A percentile compares a stretch with the other conserved stretches of the same genome.
Evolutionary conservation across 306 rosid species (phyloP).

Genomic region (Luffa aegyptiaca): DNA sequence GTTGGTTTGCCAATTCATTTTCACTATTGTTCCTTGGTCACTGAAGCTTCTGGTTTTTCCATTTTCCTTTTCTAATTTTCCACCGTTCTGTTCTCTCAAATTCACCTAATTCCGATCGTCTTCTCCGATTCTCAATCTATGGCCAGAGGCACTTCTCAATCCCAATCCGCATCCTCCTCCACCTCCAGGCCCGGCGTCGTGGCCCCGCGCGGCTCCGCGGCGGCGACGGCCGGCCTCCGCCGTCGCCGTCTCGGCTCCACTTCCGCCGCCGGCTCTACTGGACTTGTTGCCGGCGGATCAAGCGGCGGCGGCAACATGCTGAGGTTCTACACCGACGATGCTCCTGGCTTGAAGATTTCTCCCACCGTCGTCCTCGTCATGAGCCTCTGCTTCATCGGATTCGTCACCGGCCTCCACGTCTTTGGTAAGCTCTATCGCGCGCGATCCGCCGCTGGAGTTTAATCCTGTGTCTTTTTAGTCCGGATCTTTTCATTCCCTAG

Average conservation of each 20-base stretch:
- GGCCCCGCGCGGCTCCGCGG: slow-evolving; percentile 94
- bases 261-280: slow-evolving; percentile 11
- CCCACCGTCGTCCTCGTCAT: slow-evolving; percentile 78
- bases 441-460: slow-evolving; percentile 42
- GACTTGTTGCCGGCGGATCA: slow-evolving; percentile 19
- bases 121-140: slow-evolving; percentile 21
- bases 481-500: not conserved
- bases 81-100: not conserved
- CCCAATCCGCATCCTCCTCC: slow-evolving; percentile 49
- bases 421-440: slow-evolving; percentile 61
- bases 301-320: slow-evolving; percentile 60
- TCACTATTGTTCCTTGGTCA: not conserved
- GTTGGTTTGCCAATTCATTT: not conserved
- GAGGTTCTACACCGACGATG: slow-evolving; percentile 89
- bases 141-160: slow-evolving; percentile 89
- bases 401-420: slow-evolving; percentile 84
- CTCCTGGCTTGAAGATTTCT: slow-evolving; percentile 79
- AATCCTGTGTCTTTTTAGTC: not conserved
- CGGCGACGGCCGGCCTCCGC: slow-evolving; percentile 81
- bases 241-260: slow-evolving; percentile 58
- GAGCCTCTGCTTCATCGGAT: slow-evolving; percentile 94
- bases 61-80: not conserved
- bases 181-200: slow-evolving; percentile 48
- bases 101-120: not conserved
- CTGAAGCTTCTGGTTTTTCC: not conserved